Evolutionary conservation across 1,139 yeast species (phyloP), one percentile per base, ranked within the genome.

Genomic region (Meyerozyma elateridarum): DNA sequence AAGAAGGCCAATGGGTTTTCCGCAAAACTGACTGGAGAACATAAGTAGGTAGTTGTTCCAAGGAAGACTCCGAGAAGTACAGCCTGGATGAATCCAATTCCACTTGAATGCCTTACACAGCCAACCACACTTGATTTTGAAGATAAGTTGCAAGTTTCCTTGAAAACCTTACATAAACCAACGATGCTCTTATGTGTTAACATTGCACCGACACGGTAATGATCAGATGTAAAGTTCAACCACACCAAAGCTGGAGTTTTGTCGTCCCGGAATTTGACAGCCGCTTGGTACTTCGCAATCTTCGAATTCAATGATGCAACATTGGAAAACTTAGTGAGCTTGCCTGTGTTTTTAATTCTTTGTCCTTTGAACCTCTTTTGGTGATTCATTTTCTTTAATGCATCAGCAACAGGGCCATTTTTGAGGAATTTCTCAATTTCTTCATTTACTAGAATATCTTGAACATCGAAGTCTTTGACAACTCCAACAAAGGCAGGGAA

Each of bases 131-230:
- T 80, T 27, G 79, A 74, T 20, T 76, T 72, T 27, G 85, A 73
- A 7, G 80, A 73, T 61, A 91, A 67, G 44, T 85, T 91, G 48
- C 95, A 85, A 0, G 97, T 89, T 51, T 91, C 97, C 47, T 91
- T 91, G 49, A 88, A 76, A 9, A 85, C 83, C 48, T 89, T 87
- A 54, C 96, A 88, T 54, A 85, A 74, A 1, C 88, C 81, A 49
- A 91, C 58, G 9, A 91, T 64, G 28, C 76, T 72, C 25, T 68
- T 64, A 51, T 85, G 94, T 22, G 76, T 64, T 36, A 80, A 56
- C n/a, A 69, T 65, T 2, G 83, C 80, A 0, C 84, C 85, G 1
- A 76, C 70, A 40, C 85, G 66, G 25, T 77, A 70, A 46, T 83
- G 84, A 48, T 87, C 95, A 0, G 89, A 69, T 0, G 85, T 74